These are phyloP conservation scores for Phytophthora melonis DNA, from an alignment of 352 stramenopile genomes.

Conservation along the genomic window DNA sequence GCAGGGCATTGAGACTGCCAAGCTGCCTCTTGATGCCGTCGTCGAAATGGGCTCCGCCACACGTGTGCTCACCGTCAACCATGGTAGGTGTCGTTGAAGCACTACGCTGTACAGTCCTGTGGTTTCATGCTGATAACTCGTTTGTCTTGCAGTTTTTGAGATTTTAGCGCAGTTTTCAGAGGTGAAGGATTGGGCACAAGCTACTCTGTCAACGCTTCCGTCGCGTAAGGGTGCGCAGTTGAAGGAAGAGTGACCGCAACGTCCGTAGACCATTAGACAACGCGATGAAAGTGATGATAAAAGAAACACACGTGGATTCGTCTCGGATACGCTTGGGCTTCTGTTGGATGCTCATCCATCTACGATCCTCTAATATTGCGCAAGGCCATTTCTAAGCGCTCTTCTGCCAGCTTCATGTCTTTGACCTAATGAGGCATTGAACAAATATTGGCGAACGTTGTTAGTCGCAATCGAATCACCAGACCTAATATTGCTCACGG, in stretches of 20 bases:
- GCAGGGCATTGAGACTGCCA: slow-evolving; percentile 92
- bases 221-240: slow-evolving; percentile 72
- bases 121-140: slow-evolving; percentile 1
- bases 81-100: slow-evolving; percentile 56
- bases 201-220: slow-evolving; percentile 72
- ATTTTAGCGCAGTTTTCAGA: slow-evolving; percentile 80
- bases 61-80: slow-evolving; percentile 90
- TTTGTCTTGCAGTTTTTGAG: slow-evolving; percentile 68
- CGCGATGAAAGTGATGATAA: slow-evolving; percentile 11
- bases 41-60: slow-evolving; percentile 78
- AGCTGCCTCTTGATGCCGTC: slow-evolving; percentile 91
- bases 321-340: not conserved
- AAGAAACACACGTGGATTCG: slow-evolving; percentile 12
- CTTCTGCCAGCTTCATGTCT: slow-evolving; percentile 80
- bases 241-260: slow-evolving; percentile 45
- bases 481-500: not conserved
- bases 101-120: not conserved
- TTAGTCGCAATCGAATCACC: not conserved
- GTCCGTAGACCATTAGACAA: slow-evolving; percentile 24
- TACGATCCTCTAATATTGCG: slow-evolving; percentile 66
- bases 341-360: slow-evolving; percentile 4
- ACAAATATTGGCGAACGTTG: not conserved
- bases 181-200: slow-evolving; percentile 79
- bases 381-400: slow-evolving; percentile 83
- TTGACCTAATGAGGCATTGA: slow-evolving; percentile 56